phyloP scores from a whole-genome alignment of 2,329 filamentous ascomycete species.

The Verticillium nonalfalfae region DNA sequence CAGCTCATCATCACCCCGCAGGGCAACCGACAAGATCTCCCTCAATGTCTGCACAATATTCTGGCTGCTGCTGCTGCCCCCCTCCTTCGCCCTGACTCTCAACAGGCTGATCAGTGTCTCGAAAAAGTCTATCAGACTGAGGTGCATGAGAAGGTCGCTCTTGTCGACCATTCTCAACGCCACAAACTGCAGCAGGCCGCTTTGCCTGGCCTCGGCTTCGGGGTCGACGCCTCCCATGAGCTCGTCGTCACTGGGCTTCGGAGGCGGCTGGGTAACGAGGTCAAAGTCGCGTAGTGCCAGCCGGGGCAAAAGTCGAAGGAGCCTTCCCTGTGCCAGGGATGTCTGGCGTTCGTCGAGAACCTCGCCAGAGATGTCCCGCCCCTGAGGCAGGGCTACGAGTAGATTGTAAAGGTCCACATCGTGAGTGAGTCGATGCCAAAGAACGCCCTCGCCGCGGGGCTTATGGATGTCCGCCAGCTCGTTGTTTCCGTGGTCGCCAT shows the following conservation, averaged over 20 bases:
- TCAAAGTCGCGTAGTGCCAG: constrained; percentile 40
- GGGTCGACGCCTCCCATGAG: neutral
- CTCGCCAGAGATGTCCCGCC: constrained; percentile 17
- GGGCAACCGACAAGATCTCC: constrained; percentile 32
- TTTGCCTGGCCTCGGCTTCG: constrained; percentile 19
- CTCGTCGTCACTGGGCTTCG: constrained; percentile 9
- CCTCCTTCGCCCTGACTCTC: constrained; percentile 16
- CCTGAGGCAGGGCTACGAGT: constrained; percentile 32
- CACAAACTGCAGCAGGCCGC: constrained; percentile 44
- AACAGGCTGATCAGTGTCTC: constrained; percentile 43
- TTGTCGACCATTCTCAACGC: constrained; percentile 44
- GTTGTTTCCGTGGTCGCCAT: constrained; percentile 23
- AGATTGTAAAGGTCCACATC: constrained; percentile 35
- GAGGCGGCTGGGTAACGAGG: constrained; percentile 28
- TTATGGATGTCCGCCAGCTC: constrained; percentile 24
- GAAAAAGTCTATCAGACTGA: constrained; percentile 47
- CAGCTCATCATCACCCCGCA: constrained; percentile 29
- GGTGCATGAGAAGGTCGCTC: constrained; percentile 41
- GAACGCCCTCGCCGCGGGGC: constrained; percentile 27
- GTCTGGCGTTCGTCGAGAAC: constrained; percentile 27
- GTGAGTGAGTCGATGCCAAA: constrained; percentile 49
- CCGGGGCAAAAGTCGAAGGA: constrained; percentile 44
- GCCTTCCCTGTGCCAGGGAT: constrained; percentile 44
- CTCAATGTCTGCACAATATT: constrained; percentile 28
- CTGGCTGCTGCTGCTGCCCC: constrained; percentile 23